Base-by-base conservation (phyloP, 1,139 yeast genomes). In the Candida freyschussii region DNA sequence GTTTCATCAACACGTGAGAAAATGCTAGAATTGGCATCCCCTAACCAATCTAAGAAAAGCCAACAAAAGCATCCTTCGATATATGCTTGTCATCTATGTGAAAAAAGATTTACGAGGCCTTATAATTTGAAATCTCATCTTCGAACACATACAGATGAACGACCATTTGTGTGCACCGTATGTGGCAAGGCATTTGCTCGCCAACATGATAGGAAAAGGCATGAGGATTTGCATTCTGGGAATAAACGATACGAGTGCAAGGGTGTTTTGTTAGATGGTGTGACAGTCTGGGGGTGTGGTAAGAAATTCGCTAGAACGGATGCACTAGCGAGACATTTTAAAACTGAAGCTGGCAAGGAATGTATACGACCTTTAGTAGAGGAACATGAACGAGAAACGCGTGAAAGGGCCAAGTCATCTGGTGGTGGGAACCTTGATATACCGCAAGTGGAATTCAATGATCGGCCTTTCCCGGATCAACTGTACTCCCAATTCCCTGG, bases 101-200 rank as follows among this genome's bases (percentile, higher is more conserved):
- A 80, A 27, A 87, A 86, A 57, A 63, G 80, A 32, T 91, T 91
- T 55, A 87, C 97, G 3, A 63, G 97, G 39, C 96, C 96, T 0
- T 91, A 91, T 58, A 91, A 91, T 55, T 65, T 91, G 49, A 84
- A 91, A 48, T 85, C 96, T 0, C 98, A 91, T 61, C 63, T 84
- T 51, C 65, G 96, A 38, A 89, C 97, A 0, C 98, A 91, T 56
- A 89, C 96, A 0, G 89, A 87, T 55, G 97, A 91, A 55, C 67
- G 95, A 40, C 98, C 98, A 5, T 91, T 78, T 55, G 71, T 77
- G 17, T 91, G 98, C 61, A 69, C 75, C 12, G 74, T 81, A 6
- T 91, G 98, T 60, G 93, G 93, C 7, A 86, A 87, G 58, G 91
- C 96, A 4, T 91, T 91, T 69, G 96, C 97, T 1, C 65, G 98